Percentiles rank a stretch among this genome's conserved stretches.
phyloP scores from a whole-genome alignment of 371 early-diverging fungal genomes.

The Chytridium lagenaria region DNA sequence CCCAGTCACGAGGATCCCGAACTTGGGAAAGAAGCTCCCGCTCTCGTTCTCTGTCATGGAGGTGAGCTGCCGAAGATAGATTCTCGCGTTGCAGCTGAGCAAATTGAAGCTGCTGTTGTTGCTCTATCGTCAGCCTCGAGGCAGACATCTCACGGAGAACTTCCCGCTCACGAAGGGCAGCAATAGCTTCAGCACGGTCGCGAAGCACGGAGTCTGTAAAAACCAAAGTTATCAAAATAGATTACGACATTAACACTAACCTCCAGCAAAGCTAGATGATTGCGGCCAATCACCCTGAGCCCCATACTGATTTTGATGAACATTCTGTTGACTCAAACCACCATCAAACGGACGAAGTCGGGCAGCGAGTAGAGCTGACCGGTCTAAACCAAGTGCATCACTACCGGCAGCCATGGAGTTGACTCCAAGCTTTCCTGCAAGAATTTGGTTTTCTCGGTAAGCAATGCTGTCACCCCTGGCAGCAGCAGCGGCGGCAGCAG shows the following conservation, averaged over 20 bases:
- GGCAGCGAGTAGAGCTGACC: slow-evolving; percentile 7
- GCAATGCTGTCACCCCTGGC: slow-evolving; percentile 51
- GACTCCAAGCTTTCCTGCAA: slow-evolving; percentile 48
- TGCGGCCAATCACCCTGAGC: too few relatives aligned
- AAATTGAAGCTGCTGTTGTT: slow-evolving; percentile 11
- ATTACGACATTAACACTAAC: too few relatives aligned
- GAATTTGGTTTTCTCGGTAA: slow-evolving; percentile 74
- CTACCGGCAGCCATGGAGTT: slow-evolving; percentile 14
- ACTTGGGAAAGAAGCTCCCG: slow-evolving; percentile 13
- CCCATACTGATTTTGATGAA: slow-evolving; percentile 11
- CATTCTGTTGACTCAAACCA: not conserved
- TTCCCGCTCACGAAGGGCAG: not conserved
- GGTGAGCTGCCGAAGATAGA: not conserved
- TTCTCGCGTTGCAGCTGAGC: slow-evolving; percentile 10
- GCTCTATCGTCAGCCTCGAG: too few relatives aligned
- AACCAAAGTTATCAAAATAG: too few relatives aligned
- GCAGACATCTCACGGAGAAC: not conserved
- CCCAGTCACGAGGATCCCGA: not conserved
- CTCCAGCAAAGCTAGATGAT: too few relatives aligned
- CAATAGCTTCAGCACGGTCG: slow-evolving; percentile 13
- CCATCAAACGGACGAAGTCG: slow-evolving; percentile 10
- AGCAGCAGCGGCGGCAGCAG: slow-evolving; percentile 10
- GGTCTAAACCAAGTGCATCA: slow-evolving; percentile 24
- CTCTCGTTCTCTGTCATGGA: not conserved
- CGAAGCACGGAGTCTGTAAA: too few relatives aligned